phyloP scores from a whole-genome alignment of 2,329 filamentous ascomycete species.

The Colletotrichum sansevieriae region DNA sequence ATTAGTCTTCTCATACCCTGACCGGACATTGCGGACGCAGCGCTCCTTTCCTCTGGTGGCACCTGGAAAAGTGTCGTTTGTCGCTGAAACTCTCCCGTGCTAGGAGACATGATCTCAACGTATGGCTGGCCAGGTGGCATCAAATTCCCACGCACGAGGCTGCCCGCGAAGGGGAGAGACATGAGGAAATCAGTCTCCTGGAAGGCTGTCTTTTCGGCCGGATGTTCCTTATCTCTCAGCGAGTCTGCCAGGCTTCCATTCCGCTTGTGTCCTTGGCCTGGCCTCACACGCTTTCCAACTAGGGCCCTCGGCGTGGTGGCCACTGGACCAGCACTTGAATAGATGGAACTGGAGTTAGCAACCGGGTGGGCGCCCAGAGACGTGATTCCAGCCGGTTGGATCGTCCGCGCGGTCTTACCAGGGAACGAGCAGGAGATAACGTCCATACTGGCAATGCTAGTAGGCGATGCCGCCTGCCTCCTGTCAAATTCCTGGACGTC shows the following conservation, averaged over 20 bases:
- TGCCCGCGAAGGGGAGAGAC: conserved; percentile 79
- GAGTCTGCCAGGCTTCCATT: conserved; percentile 92
- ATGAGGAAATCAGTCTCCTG: conserved; percentile 71
- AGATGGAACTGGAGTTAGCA: conserved; percentile 60
- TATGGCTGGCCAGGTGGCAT: conserved; percentile 86
- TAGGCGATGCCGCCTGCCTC: conserved; percentile 62
- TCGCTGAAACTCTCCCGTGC: conserved; percentile 58
- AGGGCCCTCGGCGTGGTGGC: conserved; percentile 71
- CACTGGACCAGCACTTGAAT: conserved; percentile 62
- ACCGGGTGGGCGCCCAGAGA: conserved; percentile 68
- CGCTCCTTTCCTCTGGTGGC: conserved; percentile 51
- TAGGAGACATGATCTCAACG: conserved; percentile 74
- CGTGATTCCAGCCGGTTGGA: conserved; percentile 53
- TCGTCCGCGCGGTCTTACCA: conserved; percentile 59
- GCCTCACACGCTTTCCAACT: conserved; percentile 70
- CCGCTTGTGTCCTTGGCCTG: conserved; percentile 77
- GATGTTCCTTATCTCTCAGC: conserved; percentile 72
- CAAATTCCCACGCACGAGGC: conserved; percentile 87
- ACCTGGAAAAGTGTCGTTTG: conserved; percentile 68
- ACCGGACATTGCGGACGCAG: conserved; percentile 71
- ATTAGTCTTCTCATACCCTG: conserved; percentile 89
- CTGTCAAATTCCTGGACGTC: conserved; percentile 47
- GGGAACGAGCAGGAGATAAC: conserved; percentile 75
- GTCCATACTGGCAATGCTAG: conserved; percentile 71
- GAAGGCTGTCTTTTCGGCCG: conserved; percentile 60